phyloP scores from a whole-genome alignment of 1,139 yeast species.

The Torulaspora pretoriensis region DNA sequence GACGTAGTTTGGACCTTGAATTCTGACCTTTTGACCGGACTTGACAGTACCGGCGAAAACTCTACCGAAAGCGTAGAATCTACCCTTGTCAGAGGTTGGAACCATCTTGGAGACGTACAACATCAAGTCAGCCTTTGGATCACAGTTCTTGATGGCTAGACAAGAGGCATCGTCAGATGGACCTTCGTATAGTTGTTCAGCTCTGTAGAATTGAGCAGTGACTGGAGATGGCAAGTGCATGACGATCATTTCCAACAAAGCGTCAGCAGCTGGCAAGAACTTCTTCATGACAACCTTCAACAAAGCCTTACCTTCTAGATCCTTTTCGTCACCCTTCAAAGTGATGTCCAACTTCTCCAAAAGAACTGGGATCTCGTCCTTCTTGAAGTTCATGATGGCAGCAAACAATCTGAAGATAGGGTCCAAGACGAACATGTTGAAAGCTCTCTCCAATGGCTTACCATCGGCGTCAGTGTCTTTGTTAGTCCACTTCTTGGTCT shows the following conservation, averaged over 20 bases:
- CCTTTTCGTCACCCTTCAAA: conserved; percentile 93
- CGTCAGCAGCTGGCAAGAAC: conserved; percentile 99
- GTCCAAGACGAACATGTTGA: conserved; percentile 98
- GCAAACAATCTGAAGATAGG: conserved; percentile 97
- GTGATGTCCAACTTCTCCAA: conserved; percentile 87
- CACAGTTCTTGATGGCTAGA: conserved; percentile 95
- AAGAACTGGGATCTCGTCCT: conserved; percentile 87
- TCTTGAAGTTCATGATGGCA: conserved; percentile 95
- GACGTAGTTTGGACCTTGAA: conserved; percentile 99
- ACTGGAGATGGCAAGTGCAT: conserved; percentile 99
- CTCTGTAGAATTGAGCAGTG: conserved; percentile 99
- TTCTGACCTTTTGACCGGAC: conserved; percentile 99
- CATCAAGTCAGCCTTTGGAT: conserved; percentile 98
- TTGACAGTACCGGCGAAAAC: conserved; percentile 99
- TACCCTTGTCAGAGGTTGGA: conserved; percentile 99
- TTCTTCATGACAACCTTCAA: conserved; percentile 98
- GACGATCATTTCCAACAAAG: conserved; percentile 97
- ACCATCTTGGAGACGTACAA: conserved; percentile 99
- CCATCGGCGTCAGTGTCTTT: conserved; percentile 96
- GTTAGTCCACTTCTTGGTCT: conserved; percentile 99
- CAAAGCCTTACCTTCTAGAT: conserved; percentile 97
- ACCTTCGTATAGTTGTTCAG: conserved; percentile 98
- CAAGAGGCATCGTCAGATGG: conserved; percentile 92
- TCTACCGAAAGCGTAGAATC: conserved; percentile 99
- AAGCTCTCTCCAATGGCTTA: conserved; percentile 95